Evolutionary conservation across 164 flowering plant genomes (phyloP).

Genomic region (Vitis riparia): DNA sequence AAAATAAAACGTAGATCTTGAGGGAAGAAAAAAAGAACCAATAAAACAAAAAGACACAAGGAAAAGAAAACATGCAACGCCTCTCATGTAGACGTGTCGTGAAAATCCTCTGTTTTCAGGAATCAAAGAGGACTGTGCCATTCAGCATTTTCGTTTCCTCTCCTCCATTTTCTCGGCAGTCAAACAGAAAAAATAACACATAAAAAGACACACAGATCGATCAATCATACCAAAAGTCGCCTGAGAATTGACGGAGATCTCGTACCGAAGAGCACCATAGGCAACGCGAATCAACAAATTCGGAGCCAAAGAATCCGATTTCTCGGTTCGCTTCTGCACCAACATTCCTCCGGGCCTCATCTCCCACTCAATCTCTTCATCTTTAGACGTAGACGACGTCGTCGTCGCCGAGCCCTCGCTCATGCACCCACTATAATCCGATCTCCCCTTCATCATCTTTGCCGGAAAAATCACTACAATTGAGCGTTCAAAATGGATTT

Average conservation of each 20-base stretch:
- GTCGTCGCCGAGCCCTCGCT: conserved; percentile 14
- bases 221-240: conserved; percentile 59
- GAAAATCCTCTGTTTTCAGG: too few relatives aligned
- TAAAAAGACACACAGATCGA: background rate
- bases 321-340: conserved; percentile 51
- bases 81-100: too few relatives aligned
- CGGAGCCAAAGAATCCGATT: conserved; percentile 22
- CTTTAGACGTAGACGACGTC: conserved; percentile 16
- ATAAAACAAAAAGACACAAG: too few relatives aligned
- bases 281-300: conserved; percentile 39
- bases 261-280: conserved; percentile 44
- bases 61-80: too few relatives aligned
- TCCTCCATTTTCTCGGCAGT: conserved; percentile 8
- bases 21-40: too few relatives aligned
- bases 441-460: conserved; percentile 29
- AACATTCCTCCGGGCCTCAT: conserved; percentile 79
- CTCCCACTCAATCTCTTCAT: conserved; percentile 50
- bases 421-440: conserved; percentile 17
- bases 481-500: background rate
- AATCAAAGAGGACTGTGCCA: background rate
- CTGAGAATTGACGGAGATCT: conserved; percentile 51
- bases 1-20: too few relatives aligned
- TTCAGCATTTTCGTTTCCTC: background rate
- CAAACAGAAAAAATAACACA: conserved; percentile 10
- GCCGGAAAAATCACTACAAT: background rate